Evolutionary conservation across 306 rosid genomes (phyloP).

Genomic region (Pterocarpus macrocarpus): DNA sequence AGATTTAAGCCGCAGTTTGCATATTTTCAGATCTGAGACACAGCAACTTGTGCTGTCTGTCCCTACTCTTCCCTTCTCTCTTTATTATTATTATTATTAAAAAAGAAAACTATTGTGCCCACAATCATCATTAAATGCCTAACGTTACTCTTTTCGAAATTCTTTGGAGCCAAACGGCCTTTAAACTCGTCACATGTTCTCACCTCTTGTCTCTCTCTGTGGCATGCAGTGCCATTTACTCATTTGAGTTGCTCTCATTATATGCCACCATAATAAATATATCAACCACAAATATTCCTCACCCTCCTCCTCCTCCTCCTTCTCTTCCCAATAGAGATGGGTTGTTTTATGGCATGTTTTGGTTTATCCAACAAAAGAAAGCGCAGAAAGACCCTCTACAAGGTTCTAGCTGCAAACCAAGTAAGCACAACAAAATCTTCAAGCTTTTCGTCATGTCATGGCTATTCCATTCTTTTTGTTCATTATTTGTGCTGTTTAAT

Average conservation of each 20-base stretch:
- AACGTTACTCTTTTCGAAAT: conserved; percentile 85
- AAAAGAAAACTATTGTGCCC: conserved; percentile 31
- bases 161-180: conserved; percentile 77
- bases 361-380: conserved; percentile 70
- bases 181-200: conserved; percentile 51
- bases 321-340: conserved; percentile 59
- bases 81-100: neutral
- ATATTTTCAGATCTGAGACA: conserved; percentile 33
- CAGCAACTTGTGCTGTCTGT: neutral
- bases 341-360: conserved; percentile 87
- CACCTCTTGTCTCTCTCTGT: conserved; percentile 4
- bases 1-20: neutral
- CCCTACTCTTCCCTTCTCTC: conserved; percentile 11
- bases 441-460: neutral
- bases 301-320: neutral
- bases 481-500: neutral
- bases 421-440: conserved; percentile 47
- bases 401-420: conserved; percentile 51
- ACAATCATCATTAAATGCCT: conserved; percentile 67
- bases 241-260: conserved; percentile 6
- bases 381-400: conserved; percentile 60
- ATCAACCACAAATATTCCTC: conserved; percentile 38
- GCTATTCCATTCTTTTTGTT: neutral
- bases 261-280: neutral
- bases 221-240: conserved; percentile 32